Evolutionary conservation across 805 yeast species (phyloP), one percentile per base, ranked within the genome.

Genomic region (Komagataella pastoris): DNA sequence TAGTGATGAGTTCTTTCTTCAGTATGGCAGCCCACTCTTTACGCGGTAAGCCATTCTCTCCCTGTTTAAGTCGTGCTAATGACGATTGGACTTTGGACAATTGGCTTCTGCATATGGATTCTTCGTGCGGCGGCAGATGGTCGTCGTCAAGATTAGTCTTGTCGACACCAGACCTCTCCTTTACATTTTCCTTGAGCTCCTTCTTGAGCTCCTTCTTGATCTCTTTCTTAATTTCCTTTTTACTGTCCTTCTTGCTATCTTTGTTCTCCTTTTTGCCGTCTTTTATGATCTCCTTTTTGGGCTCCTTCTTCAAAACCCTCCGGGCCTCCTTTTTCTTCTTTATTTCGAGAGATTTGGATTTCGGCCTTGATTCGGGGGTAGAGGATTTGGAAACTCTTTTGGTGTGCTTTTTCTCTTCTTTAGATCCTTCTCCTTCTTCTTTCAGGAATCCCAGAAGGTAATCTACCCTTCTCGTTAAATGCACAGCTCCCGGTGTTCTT

Each of bases 401-500:
- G 17, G 52, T 46, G 48, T 52, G 50, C 7, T 36, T 49, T 51
- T 56, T 54, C 52, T 56, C 50, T 47, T 49, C 30, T 51, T 53
- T 47, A 51, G 55, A 17, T 17, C 8, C 40, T 30, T 30, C 40
- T 2, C 24, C 47, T 14, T 46, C 47, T 5, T 46, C 96, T 54
- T 75, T 75, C 57, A 91, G 67, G 8, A 88, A 81, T 2, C 79
- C 67, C 24, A 91, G 75, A 59, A 93, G 72, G 60, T 90, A 91
- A 63, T 95, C 99, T 1, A 88, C 82, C 63, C 99, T 80, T 66
- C 99, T 80, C 8, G 87, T 88, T 50, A 93, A 71, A 67, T 93
- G 99, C 17, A 93, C 93, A 3, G 97, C 77, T 7, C 95, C 93
- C 0, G 99, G 98, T 3, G 85, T 85, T 60, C 81, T 85, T 56